Base-by-base conservation (phyloP, 768 basidiomycete genomes). In the Lentinula lateritia region DNA sequence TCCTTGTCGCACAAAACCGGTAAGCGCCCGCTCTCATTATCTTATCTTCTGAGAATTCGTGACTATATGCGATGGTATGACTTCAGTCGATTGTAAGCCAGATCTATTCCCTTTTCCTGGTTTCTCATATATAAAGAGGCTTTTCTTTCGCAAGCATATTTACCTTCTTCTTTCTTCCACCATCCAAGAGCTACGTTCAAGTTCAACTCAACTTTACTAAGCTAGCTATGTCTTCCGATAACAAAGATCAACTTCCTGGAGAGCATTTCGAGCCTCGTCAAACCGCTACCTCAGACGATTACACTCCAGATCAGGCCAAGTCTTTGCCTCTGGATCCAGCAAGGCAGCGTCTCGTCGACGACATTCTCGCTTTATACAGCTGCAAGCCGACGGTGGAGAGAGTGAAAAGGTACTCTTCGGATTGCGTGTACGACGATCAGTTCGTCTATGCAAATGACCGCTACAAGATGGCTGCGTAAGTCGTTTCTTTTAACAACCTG, bases 371-470 rank as follows among this genome's bases (percentile, higher is more conserved):
- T 18, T 66, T 78, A 45, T 79, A 79, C 64, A 71, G 67, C 28
- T 73, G 72, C 67, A 62, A 76, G 62, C 74, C 75, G 2, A 78
- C 75, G 20, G 72, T 75, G 34, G 71, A 75, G 58, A 63, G 74
- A 41, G 75, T 78, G 38, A 70, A 73, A 50, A 67, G 77, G 46
- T 78, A 77, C 66, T 75, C 71, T 5, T 23, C 52, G 23, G 58
- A 61, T 39, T 64, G 52, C 12, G 58, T 63, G 7, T 72, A 73
- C 46, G 70, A 72, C 60, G 71, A 72, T 67, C 75, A 75, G 67
- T 76, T 77, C 63, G 76, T 77, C 10, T 77, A 75, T 66, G 76
- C 76, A 12, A 74, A 72, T 62, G 73, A 76, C 60, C 68, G 76
- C 52, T 75, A 72, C 70, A 74, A 75, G 69, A 73, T 76, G 72